phyloP scores from a whole-genome alignment of 2,329 filamentous ascomycete species.

The Hypocrella siamensis region DNA sequence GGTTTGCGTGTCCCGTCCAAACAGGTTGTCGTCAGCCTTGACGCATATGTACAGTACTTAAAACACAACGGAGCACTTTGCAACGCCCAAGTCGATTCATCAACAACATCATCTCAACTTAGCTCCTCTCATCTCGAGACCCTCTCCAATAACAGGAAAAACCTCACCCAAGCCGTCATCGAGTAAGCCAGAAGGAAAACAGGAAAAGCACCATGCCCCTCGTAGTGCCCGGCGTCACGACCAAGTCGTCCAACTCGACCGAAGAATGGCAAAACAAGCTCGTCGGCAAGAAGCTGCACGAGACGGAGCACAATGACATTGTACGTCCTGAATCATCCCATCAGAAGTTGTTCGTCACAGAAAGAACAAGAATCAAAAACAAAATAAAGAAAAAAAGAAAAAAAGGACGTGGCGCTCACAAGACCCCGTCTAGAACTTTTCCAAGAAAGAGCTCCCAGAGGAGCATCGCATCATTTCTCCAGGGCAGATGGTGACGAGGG shows the following conservation, averaged over 20 bases:
- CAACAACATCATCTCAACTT: too few relatives aligned
- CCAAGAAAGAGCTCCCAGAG: constrained; percentile 42
- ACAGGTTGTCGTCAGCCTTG: too few relatives aligned
- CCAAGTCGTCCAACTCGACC: constrained; percentile 27
- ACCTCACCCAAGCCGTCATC: too few relatives aligned
- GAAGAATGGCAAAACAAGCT: constrained; percentile 47
- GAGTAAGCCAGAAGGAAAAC: too few relatives aligned
- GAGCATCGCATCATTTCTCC: constrained; percentile 40
- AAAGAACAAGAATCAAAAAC: neutral
- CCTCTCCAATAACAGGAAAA: too few relatives aligned
- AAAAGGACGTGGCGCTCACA: neutral
- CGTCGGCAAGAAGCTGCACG: constrained; percentile 45
- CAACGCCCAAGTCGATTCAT: too few relatives aligned
- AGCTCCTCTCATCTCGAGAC: too few relatives aligned
- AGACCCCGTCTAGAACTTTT: constrained; percentile 33
- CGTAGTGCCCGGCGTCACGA: constrained; percentile 42
- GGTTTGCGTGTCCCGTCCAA: too few relatives aligned
- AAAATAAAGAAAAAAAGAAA: neutral
- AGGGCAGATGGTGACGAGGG: constrained; percentile 41
- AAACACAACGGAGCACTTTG: too few relatives aligned
- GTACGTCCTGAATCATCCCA: constrained; percentile 16
- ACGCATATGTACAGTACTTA: too few relatives aligned
- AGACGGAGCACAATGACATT: constrained; percentile 31
- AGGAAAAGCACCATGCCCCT: constrained; percentile 59
- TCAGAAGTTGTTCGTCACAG: neutral